Conservation (phyloP, 257 asterid species). For the Rubia yunnanensis region DNA sequence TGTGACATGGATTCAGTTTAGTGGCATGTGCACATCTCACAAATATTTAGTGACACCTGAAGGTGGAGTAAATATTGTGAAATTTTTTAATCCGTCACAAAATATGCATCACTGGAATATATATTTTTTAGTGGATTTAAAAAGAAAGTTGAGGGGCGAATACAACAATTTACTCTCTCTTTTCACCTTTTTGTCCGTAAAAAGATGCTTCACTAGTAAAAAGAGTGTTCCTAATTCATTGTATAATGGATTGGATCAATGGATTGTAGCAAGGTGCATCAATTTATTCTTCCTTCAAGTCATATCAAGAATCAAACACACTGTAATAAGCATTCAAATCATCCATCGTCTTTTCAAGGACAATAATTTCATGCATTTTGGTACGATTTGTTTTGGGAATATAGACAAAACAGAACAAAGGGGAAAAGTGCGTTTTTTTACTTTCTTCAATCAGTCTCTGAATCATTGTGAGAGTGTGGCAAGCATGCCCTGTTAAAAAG, state of each 20-base stretch:
- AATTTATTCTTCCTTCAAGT: background rate
- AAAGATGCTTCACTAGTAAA: background rate
- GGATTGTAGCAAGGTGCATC: too few relatives aligned
- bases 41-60: too few relatives aligned
- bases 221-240: background rate
- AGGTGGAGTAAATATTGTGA: too few relatives aligned
- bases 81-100: too few relatives aligned
- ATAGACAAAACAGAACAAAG: conserved; percentile 5
- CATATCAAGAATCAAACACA: background rate
- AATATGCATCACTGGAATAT: too few relatives aligned
- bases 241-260: background rate
- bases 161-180: too few relatives aligned
- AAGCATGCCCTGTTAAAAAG: conserved; percentile 1
- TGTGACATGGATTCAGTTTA: too few relatives aligned
- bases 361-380: background rate
- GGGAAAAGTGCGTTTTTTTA: background rate
- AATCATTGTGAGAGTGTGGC: background rate
- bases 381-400: background rate
- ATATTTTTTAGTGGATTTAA: too few relatives aligned
- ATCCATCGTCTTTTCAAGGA: background rate
- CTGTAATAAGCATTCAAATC: background rate
- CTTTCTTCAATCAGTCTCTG: background rate
- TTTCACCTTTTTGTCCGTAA: background rate
- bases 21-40: too few relatives aligned
- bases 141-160: too few relatives aligned